Conservation (phyloP, 2,329 filamentous ascomycete genomes). For the Colletotrichum theobromicola region DNA sequence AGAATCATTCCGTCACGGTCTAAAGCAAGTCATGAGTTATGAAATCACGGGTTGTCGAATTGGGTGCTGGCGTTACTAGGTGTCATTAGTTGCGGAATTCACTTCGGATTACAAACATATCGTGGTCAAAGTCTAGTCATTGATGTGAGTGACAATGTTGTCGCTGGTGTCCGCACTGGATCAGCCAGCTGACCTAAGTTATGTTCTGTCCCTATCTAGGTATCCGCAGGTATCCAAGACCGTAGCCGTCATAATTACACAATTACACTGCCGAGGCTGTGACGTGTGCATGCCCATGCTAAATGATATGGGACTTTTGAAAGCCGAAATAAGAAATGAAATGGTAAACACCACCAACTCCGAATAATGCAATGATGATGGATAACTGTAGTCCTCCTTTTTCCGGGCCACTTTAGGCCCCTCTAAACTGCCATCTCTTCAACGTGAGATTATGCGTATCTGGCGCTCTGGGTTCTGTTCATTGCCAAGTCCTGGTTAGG, state of each 20-base stretch:
- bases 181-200: slow-evolving; percentile 25
- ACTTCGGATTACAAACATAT: neutral
- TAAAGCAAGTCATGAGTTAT: neutral
- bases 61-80: neutral
- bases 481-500: slow-evolving; percentile 9
- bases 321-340: neutral
- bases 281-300: neutral
- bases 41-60: neutral
- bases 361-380: slow-evolving; percentile 21
- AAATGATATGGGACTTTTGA: neutral
- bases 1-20: neutral
- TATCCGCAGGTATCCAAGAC: slow-evolving; percentile 3
- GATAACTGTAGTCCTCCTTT: slow-evolving; percentile 6
- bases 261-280: neutral
- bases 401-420: neutral
- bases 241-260: slow-evolving; percentile 14
- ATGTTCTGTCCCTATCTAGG: slow-evolving; percentile 9
- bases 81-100: neutral
- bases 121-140: neutral
- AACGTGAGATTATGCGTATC: slow-evolving; percentile 26
- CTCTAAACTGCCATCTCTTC: neutral
- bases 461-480: slow-evolving; percentile 21
- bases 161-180: slow-evolving; percentile 13
- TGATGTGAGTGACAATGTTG: neutral
- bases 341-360: slow-evolving; percentile 19